Evolutionary conservation across 2,329 filamentous ascomycete species (phyloP), one percentile per base, ranked within the genome.

Genomic region (Metarhizium humberi): DNA sequence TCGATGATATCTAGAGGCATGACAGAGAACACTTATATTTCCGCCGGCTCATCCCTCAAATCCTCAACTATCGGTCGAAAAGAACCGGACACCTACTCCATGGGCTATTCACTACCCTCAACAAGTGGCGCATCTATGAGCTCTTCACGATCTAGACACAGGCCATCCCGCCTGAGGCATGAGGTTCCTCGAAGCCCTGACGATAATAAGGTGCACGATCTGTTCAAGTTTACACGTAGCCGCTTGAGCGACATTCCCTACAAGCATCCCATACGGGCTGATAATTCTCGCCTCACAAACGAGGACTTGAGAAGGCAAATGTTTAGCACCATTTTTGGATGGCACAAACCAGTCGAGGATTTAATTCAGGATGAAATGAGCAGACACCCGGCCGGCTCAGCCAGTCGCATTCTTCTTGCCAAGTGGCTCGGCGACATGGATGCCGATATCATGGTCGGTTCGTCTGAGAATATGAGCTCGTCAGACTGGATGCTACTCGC

Each of bases 401-500:
- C 89, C 2, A 87, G 84, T 59, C 84, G 88, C 13, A 88, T 97
- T 52, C 78, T 97, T 43, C 79, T 99, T 4, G 81, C 90, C 1
- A 95, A 95, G 70, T 99, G 94, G 94, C 80, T 99, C 0, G 91
- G 92, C 14, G 88, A 96, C 58, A 83, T 90, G 42, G 85, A 90
- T 57, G 80, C 86, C 0, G 90, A 96, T 63, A 80, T 90, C 45
- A 88, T 96, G 81, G 80, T 85, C 11, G 84, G 88, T 2, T 88
- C 84, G 47, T 87, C 90, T 0, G 85, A 92, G 61, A 87, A 89
- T n/a, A 92, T 94, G 80, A 92, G 90, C 10, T 90, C 88, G 2
- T 89, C 90, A 0, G 94, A 97, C 70, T 99, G 94, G 94, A 96
- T 99, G 90, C 74, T 97, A 56, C 75, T 99, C 40, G 92, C 94